Conservation (phyloP, 2,329 filamentous ascomycete species). For the Ustulina deusta region DNA sequence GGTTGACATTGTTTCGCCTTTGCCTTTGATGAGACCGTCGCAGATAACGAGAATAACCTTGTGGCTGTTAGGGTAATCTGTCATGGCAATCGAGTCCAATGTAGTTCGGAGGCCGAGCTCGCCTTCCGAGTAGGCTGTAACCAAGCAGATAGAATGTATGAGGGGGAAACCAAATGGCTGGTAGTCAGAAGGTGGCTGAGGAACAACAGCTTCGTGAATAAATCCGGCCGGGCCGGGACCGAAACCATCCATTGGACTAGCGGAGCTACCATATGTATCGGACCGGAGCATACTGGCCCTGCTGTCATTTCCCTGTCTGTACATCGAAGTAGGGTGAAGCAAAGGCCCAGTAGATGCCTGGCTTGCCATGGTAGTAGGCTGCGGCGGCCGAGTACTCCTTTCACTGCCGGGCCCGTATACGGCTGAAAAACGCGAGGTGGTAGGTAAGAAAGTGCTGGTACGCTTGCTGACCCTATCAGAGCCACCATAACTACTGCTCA, state of each 20-base stretch:
- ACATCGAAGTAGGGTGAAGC: slow-evolving; percentile 77
- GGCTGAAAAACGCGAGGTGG: slow-evolving; percentile 93
- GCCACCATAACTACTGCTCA: slow-evolving; percentile 71
- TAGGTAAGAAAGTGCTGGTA: slow-evolving; percentile 85
- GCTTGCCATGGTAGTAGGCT: slow-evolving; percentile 94
- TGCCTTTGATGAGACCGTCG: slow-evolving; percentile 96
- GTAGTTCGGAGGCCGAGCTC: slow-evolving; percentile 93
- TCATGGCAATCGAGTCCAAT: slow-evolving; percentile 94
- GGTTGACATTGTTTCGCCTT: slow-evolving; percentile 87
- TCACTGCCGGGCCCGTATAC: slow-evolving; percentile 78
- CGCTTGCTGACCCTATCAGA: slow-evolving; percentile 83
- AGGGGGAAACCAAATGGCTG: slow-evolving; percentile 96
- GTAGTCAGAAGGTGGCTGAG: slow-evolving; percentile 96
- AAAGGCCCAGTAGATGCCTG: slow-evolving; percentile 81
- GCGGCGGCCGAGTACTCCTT: slow-evolving; percentile 61
- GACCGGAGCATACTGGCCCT: slow-evolving; percentile 73
- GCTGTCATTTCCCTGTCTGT: slow-evolving; percentile 74
- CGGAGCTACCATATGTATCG: slow-evolving; percentile 66
- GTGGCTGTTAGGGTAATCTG: slow-evolving; percentile 99
- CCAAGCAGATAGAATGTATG: slow-evolving; percentile 91
- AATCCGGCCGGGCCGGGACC: slow-evolving; percentile 94
- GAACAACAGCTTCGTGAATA: slow-evolving; percentile 94
- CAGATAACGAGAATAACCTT: slow-evolving; percentile 97
- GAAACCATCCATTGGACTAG: slow-evolving; percentile 72
- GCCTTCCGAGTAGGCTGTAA: slow-evolving; percentile 97